These are phyloP conservation scores for Saturnispora quitensis DNA, from an alignment of 805 yeast genomes.

Conservation along the genomic window DNA sequence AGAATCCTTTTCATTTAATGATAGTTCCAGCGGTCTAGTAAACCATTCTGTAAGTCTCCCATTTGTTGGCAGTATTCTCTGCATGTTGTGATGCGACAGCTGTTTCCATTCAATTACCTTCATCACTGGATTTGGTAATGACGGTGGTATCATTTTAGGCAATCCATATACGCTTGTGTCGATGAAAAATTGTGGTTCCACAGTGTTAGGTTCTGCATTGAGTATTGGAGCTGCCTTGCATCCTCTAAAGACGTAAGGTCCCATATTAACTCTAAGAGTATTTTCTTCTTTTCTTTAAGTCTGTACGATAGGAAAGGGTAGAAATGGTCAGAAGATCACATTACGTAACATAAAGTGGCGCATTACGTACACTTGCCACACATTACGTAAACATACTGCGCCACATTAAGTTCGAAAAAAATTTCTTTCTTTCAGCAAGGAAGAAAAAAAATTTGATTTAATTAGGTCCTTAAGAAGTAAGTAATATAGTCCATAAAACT, in stretches of 20 bases:
- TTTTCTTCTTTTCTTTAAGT: background rate
- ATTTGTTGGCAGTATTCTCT: background rate
- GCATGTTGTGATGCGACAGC: constrained; percentile 3
- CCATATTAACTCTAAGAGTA: background rate
- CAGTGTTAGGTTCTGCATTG: background rate
- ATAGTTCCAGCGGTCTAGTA: constrained; percentile 1
- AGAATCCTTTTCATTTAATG: background rate
- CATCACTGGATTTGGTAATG: constrained; percentile 6
- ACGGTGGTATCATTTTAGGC: constrained; percentile 3
- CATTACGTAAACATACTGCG: background rate
- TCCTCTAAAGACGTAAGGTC: constrained; percentile 1
- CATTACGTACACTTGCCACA: background rate
- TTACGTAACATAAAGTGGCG: background rate
- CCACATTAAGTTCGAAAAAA: background rate
- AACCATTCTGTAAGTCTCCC: background rate
- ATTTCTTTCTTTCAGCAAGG: background rate
- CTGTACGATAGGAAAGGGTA: background rate
- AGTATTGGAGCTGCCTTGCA: constrained; percentile 1
- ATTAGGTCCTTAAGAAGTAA: background rate
- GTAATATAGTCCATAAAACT: background rate
- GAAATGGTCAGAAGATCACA: background rate
- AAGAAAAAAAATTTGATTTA: background rate
- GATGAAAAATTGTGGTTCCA: background rate
- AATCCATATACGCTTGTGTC: background rate
- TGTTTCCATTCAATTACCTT: constrained; percentile 5